These are phyloP conservation scores for Leishmania braziliensis DNA, from an alignment of 208 protist genomes.

Conservation along the genomic window DNA sequence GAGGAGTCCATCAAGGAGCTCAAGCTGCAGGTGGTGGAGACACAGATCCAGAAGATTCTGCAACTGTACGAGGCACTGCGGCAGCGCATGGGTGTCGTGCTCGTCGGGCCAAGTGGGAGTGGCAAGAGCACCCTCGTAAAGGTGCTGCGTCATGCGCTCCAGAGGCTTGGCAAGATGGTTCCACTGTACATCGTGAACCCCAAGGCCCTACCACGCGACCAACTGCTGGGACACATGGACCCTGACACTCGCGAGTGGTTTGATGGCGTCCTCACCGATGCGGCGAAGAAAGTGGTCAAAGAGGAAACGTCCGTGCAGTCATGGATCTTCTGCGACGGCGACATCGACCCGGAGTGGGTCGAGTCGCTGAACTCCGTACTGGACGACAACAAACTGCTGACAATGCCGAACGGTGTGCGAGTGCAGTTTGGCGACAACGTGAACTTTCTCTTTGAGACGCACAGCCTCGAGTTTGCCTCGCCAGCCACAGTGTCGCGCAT, in stretches of 20 bases:
- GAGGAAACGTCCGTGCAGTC: constrained; percentile 90
- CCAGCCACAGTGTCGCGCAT: constrained; percentile 98
- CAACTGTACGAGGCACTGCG: constrained; percentile 97
- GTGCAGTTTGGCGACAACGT: constrained; percentile 99
- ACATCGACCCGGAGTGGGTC: constrained; percentile 99
- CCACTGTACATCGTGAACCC: constrained; percentile 97
- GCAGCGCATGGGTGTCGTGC: constrained; percentile 98
- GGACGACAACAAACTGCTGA: constrained; percentile 98
- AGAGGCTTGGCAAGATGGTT: constrained; percentile 84
- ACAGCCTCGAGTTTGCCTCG: constrained; percentile 97
- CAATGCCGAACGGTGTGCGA: constrained; percentile 97
- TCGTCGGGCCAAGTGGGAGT: constrained; percentile 96
- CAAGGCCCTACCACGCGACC: constrained; percentile 95
- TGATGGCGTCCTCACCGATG: constrained; percentile 98
- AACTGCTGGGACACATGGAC: constrained; percentile 98
- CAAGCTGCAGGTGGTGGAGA: constrained; percentile 87
- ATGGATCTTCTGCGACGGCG: constrained; percentile 98
- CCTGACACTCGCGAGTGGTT: constrained; percentile 98
- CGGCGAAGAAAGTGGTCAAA: constrained; percentile 93
- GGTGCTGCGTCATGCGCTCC: constrained; percentile 89
- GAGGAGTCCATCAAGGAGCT: constrained; percentile 89
- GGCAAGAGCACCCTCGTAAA: constrained; percentile 96
- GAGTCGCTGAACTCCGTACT: constrained; percentile 99
- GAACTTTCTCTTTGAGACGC: constrained; percentile 99
- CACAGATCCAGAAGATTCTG: constrained; percentile 93